Evolutionary conservation across 306 rosid genomes (phyloP), one percentile per base, ranked within the genome.

Genomic region (Phaseolus lunatus): DNA sequence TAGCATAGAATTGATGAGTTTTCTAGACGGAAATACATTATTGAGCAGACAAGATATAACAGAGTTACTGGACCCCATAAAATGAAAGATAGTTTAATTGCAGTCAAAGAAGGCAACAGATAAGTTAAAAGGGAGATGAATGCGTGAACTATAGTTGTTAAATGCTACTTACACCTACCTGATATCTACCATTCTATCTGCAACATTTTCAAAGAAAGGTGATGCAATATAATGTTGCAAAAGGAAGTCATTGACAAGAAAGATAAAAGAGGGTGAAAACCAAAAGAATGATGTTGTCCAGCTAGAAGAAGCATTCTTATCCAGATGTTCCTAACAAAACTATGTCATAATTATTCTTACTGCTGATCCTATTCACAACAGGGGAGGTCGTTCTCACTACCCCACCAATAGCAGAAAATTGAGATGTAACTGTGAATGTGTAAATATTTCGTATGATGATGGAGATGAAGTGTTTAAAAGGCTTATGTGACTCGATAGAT

Each of bases 21-120:
- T 59, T 3, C 20, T 48, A 47, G 27, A 58, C n/a, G 41, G 31
- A 69, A 69, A 47, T 15, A 57, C 56, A 56, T 44, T 44, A 45
- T 44, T 68, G 45, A 22, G 35, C 4, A 4, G 39, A 47, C 6
- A 63, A 43, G 31, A 50, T 54, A 19, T 31, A 63, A 27, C 9
- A 65, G 3, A 48, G 48, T 50, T 49, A 9, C 23, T 72, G 37
- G 44, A 47, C 57, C 52, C 67, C 12, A 24, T 24, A 19, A 27
- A 77, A 41, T 3, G 41, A 56, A 44, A 33, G 15, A 45, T 3
- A 59, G 19, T 62, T n/a, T 64, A 57, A 50, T 37, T 29, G 61
- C 33, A 50, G 82, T 78, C 75, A 78, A 83, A 81, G 75, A 57
- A 37, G 56, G 74, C 31, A 23, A 24, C 64, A 71, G 0, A 47